Base-by-base conservation (phyloP, 495 filamentous ascomycete genomes). In the Daldinia decipiens region DNA sequence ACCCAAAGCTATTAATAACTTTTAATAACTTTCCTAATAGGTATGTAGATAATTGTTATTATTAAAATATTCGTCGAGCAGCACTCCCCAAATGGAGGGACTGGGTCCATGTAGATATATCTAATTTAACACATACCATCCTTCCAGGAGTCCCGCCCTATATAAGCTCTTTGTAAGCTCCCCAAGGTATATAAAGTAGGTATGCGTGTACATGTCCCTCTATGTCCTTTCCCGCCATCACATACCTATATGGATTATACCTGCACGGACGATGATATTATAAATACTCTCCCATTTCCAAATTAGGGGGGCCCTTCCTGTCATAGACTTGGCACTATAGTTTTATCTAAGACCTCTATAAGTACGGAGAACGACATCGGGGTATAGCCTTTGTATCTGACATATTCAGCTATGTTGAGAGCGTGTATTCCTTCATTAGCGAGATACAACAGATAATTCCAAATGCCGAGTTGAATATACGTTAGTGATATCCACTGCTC, bases 401-500 rank as follows among this genome's bases (percentile, higher is more conserved):
- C 43, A 47, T 31, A 53, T 53, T 27, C 12, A 31, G 4, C 50
- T n/a, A 53, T 53, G 50, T 51, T 15, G 53, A 58, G 47, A 38
- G 21, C 40, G 19, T 8, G 24, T 7, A 31, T 51, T 17, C 47
- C 15, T 39, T 4, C 34, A 32, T 29, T 38, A 43, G n/a, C 8
- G 15, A 24, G n/a, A 32, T 15, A 15, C 12, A 21, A 17, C 9
- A 13, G 53, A 47, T 1, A 38, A 36, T 31, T 17, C 27, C 3
- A 5, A 36, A 8, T 15, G 29, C 43, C 4, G 5, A 3, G 13
- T 9, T 21, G 38, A 26, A 1, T 52, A 47, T 24, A 47, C 11
- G 21, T 13, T 13, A 5, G 21, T 51, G 47, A 17, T 62, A 65
- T 27, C 52, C 29, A 43, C 57, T 73, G 60, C 40, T 62, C 17